These are phyloP conservation scores for Avena insularis DNA, from an alignment of 176 grass and related monocot genomes.

Conservation along the genomic window DNA sequence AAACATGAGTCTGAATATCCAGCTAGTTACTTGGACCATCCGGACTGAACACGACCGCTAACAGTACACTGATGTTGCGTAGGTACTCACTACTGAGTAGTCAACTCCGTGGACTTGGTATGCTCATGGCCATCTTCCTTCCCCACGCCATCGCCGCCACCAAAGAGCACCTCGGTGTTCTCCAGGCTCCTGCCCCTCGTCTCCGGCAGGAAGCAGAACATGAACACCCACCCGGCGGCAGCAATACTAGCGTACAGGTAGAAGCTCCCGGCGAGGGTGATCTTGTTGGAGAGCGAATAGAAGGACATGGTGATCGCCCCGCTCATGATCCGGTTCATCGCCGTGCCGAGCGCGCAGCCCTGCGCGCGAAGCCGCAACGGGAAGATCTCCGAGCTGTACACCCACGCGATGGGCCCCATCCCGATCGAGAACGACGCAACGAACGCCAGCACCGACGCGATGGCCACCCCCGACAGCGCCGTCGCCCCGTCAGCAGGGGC, in stretches of 20 bases:
- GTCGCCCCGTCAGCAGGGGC: constrained; percentile 4
- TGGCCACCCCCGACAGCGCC: constrained; percentile 51
- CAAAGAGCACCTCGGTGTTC: constrained; percentile 76
- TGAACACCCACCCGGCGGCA: constrained; percentile 69
- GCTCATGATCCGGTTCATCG: constrained; percentile 71
- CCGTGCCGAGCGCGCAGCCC: constrained; percentile 71
- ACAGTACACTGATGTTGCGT: neutral
- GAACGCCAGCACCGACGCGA: constrained; percentile 60
- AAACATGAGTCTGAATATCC: neutral
- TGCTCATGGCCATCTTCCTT: constrained; percentile 16
- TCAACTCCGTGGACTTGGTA: constrained; percentile 45
- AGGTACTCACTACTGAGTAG: constrained; percentile 12
- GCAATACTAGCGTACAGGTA: constrained; percentile 73
- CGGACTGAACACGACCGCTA: neutral
- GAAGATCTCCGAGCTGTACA: constrained; percentile 95
- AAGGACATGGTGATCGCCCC: constrained; percentile 78
- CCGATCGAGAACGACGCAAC: constrained; percentile 78
- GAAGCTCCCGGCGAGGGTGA: constrained; percentile 75
- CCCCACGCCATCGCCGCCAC: constrained; percentile 15
- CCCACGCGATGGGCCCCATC: constrained; percentile 81
- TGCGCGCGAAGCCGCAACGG: constrained; percentile 71
- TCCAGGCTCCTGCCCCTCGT: constrained; percentile 69
- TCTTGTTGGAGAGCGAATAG: constrained; percentile 73
- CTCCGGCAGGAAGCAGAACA: constrained; percentile 80
- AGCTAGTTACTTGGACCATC: neutral